phyloP scores from a whole-genome alignment of 1,284 basidiomycete genomes.

The Heterobasidion parviporum region DNA sequence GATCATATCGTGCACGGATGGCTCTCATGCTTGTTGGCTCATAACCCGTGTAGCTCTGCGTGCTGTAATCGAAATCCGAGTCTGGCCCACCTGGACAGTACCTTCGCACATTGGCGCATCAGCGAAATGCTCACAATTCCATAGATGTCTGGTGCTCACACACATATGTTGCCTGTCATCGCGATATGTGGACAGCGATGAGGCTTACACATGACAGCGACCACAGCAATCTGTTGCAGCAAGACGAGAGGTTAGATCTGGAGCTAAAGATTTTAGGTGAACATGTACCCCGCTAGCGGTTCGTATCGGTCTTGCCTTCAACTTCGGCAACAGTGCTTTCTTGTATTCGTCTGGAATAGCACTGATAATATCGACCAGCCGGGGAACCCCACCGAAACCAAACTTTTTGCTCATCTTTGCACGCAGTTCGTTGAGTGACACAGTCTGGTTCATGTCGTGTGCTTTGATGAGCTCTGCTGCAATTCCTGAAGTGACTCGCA shows the following conservation, averaged over 20 bases:
- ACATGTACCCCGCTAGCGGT: constrained; percentile 91
- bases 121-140: background rate
- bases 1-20: constrained; percentile 96
- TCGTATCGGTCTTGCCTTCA: constrained; percentile 91
- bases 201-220: constrained; percentile 99
- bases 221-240: constrained; percentile 78
- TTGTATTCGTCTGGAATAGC: constrained; percentile 98
- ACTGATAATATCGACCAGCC: constrained; percentile 96
- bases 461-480: constrained; percentile 91
- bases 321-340: constrained; percentile 82
- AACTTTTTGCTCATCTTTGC: constrained; percentile 87
- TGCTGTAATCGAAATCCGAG: constrained; percentile 99
- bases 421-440: constrained; percentile 87
- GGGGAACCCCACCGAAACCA: constrained; percentile 79
- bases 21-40: constrained; percentile 99
- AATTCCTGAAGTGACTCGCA: constrained; percentile 92
- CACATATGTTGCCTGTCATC: constrained; percentile 99
- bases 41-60: constrained; percentile 96
- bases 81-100: constrained; percentile 99
- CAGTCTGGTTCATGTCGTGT: constrained; percentile 67
- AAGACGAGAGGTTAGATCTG: constrained; percentile 4
- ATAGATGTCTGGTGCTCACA: constrained; percentile 43
- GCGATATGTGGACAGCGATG: constrained; percentile 99
- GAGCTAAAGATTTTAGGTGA: background rate
- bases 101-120: constrained; percentile 29